Base-by-base conservation (phyloP, 345 rosid genomes). In the Erodium maritimum region DNA sequence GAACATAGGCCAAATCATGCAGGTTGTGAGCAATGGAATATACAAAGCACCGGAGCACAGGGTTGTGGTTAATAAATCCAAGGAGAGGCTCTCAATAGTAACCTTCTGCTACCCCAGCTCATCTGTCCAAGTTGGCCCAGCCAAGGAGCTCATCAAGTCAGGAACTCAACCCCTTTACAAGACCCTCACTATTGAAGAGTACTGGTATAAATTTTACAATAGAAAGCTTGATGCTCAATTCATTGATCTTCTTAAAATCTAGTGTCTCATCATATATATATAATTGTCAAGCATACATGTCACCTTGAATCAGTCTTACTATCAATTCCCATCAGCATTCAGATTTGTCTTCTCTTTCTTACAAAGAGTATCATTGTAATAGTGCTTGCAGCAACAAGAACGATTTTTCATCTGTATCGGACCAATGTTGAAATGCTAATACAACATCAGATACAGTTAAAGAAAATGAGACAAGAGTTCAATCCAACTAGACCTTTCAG, bases 21-120 rank as follows among this genome's bases (percentile, higher is more conserved):
- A 71, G 69, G 60, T 66, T 19, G 53, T 60, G 60, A 66, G 75
- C 57, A 71, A 71, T 52, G 67, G 70, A 29, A 62, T 52, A 25
- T 66, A 54, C 61, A 54, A 50, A 54, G 70, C 70, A 22, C 70
- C 64, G 23, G 67, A 66, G 4, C 64, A 62, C 42, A 62, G 75
- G 51, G 67, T 61, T 1, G 59, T 58, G 50, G 75, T 62, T 50
- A 71, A 62, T 62, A 66, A 65, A 8, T 52, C 37, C 13, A 62
- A 34, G 23, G 75, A 61, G 58, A 74, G 80, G 20, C 33, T 50
- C 25, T 73, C 73, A 17, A 61, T 72, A 52, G 75, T 60, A 5
- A 72, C 77, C 5, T 65, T 75, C 61, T 73, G 77, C 66, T 67
- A 65, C 33, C 83, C 76, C 4, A 51, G 57, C 20, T 55, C 67